Base-by-base conservation (phyloP, 345 rosid genomes). In the Salix exigua region DNA sequence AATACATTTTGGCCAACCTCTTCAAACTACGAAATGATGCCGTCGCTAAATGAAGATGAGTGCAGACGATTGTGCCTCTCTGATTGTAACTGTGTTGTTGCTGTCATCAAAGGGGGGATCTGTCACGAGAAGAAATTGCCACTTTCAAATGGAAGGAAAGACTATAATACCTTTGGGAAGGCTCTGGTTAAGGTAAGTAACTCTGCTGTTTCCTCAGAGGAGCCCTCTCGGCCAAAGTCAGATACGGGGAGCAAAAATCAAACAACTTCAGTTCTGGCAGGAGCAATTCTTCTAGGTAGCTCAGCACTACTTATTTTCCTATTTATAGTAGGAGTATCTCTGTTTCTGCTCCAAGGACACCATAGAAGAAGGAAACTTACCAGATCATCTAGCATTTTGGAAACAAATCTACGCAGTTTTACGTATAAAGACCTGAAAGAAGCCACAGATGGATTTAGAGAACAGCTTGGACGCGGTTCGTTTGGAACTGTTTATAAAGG, bases 111-210 rank as follows among this genome's bases (percentile, higher is more conserved):
- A 4, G 23, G 1, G 11, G 69, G 19, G 1, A 21, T 2, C 13
- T 83, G 82, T 31, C 75, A 72, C 70, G 80, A 77, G 71, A 80
- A 80, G 72, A 83, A 40, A 55, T 35, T 80, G 25, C 83, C 83
- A 0, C 75, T 83, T 6, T 71, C 79, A 0, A 77, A 74, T 60
- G 86, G 82, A 19, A 37, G 61, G 28, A 1, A 40, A 10, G 76
- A 71, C 28, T 17, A 2, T 2, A n/a, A 0, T 14, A 25, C 4
- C 16, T 0, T 37, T 13, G 72, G 76, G 0, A 79, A 37, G 51
- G 78, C 4, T 63, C 69, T 83, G 2, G 25, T 73, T 50, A 79
- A 79, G 50, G 78, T 73, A 48, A 65, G 68, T 23, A 79, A 79
- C 65, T 53, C 26, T 69, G 66, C 58, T 69, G 35, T n/a, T 63